Evolutionary conservation across 495 filamentous ascomycete species (phyloP), one percentile per base, ranked within the genome.

Genomic region (Penicillium psychrofluorescens): DNA sequence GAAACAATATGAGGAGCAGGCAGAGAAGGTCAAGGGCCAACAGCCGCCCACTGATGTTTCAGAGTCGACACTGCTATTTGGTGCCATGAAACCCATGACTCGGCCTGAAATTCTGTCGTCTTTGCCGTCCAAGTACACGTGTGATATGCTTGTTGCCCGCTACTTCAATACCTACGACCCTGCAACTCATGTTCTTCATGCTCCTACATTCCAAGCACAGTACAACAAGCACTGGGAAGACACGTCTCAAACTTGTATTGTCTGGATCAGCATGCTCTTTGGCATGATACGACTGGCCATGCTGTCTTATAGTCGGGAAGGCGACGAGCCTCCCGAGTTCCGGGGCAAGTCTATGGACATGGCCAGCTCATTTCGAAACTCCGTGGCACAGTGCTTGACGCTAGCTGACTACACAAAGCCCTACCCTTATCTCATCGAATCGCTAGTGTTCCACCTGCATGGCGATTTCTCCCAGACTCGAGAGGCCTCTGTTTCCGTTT

Each of bases 381-480:
- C 87, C 34, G 89, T 91, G 6, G 88, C 91, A 35, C 87, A 96
- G 61, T 95, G 88, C 54, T 69, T 99, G 31, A 74, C 90, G 5
- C 73, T 86, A 44, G 90, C 87, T 3, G 90, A 97, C 61, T 95
- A 91, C 56, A 91, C 88, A 1, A 91, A 89, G 59, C 85, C 90
- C 15, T 74, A 85, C 22, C 82, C 80, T 33, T 81, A 90, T 57
- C 85, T 91, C 38, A 82, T 97, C n/a, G 92, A 97, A 62, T 83
- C 88, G 6, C 70, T 99, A 51, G 70, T 94, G 16, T 80, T 97
- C 29, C 88, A 95, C 63, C 66, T 94, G 29, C 81, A 88, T 55
- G 84, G 86, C 29, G 87, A 95, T 64, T 85, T 85, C 54, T 77
- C 78, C 12, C 78, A 86, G 43, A 83, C 80, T 36, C 82, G 80